Conservation (phyloP, 139 green algal genomes). For the Coelastrella sp. region DNA sequence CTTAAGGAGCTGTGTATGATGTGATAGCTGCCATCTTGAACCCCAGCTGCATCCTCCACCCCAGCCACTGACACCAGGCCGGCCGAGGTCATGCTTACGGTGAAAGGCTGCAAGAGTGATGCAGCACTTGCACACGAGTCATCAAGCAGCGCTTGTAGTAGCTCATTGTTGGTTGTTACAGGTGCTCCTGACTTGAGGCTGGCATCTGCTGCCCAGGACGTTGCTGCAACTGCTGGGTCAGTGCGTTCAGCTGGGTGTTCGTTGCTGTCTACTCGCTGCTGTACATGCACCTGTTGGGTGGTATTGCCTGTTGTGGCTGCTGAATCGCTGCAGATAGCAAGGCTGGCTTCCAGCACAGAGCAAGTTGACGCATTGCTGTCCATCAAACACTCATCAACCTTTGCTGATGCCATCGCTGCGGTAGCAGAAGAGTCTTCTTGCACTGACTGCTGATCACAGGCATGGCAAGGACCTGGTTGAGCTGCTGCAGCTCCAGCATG, state of each 20-base stretch:
- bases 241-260: too few relatives aligned
- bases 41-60: background rate
- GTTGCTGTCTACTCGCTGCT: too few relatives aligned
- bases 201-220: background rate
- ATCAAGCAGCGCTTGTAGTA: conserved; percentile 20
- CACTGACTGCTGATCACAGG: too few relatives aligned
- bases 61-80: too few relatives aligned
- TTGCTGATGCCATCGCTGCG: background rate
- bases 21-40: background rate
- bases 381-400: background rate
- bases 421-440: too few relatives aligned
- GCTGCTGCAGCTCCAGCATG: background rate
- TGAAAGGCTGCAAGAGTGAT: background rate
- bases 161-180: background rate
- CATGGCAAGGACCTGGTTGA: too few relatives aligned
- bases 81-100: too few relatives aligned
- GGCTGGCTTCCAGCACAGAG: too few relatives aligned
- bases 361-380: conserved; percentile 5
- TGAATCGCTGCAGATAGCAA: too few relatives aligned
- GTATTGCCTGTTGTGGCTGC: background rate
- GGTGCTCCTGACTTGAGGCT: background rate
- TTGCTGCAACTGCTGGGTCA: too few relatives aligned
- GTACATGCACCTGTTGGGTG: too few relatives aligned
- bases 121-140: conserved; percentile 31
- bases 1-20: background rate